Conservation (phyloP, 805 yeast species). For the Kluyveromyces dobzhanskii region DNA sequence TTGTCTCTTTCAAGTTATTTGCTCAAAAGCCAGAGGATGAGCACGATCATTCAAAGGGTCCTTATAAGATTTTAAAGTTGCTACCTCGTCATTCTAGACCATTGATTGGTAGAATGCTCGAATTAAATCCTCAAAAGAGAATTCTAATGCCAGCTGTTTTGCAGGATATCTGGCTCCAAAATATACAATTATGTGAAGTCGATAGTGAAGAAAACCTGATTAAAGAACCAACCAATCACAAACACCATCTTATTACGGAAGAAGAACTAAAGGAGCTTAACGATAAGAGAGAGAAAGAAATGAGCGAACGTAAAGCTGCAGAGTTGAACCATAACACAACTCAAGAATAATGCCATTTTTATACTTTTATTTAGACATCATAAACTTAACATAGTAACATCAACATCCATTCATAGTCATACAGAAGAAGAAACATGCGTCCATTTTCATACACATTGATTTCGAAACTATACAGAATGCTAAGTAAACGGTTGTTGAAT, state of each 20-base stretch:
- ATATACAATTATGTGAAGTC: slow-evolving; percentile 46
- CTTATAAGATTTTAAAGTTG: slow-evolving; percentile 60
- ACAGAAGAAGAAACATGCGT: too few species aligned
- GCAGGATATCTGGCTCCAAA: slow-evolving; percentile 47
- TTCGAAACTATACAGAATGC: too few species aligned
- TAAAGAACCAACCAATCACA: slow-evolving; percentile 35
- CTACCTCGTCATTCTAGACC: slow-evolving; percentile 61
- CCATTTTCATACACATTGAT: too few species aligned
- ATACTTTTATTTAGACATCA: too few species aligned
- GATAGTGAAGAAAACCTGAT: slow-evolving; percentile 18
- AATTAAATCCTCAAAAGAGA: slow-evolving; percentile 49
- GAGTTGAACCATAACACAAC: slow-evolving; percentile 5
- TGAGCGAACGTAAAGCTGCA: slow-evolving; percentile 15
- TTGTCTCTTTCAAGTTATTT: slow-evolving; percentile 67
- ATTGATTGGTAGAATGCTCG: slow-evolving; percentile 59
- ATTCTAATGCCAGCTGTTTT: slow-evolving; percentile 49
- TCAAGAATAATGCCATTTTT: not conserved
- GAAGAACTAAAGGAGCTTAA: slow-evolving; percentile 44
- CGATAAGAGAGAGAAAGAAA: slow-evolving; percentile 28
- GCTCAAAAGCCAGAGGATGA: slow-evolving; percentile 34
- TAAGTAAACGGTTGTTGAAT: too few species aligned
- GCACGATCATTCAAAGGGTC: slow-evolving; percentile 49
- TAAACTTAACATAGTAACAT: too few species aligned
- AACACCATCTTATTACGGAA: slow-evolving; percentile 62
- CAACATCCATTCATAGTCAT: too few species aligned